phyloP scores from a whole-genome alignment of 495 filamentous ascomycete species.

The Trichoderma asperelloides region DNA sequence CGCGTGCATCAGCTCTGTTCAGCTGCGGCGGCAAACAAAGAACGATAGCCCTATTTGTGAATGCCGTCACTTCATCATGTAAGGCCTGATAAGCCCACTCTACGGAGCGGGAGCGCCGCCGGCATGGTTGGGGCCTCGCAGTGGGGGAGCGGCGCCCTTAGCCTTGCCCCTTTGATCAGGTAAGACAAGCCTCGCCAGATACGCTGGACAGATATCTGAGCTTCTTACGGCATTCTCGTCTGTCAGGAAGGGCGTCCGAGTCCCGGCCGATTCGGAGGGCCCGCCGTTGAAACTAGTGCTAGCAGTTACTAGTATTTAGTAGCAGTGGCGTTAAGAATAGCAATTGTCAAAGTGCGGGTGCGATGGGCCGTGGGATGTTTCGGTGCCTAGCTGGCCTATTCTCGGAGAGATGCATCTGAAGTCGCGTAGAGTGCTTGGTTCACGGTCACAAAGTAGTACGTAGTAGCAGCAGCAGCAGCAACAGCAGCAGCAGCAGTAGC shows the following conservation, averaged over 20 bases:
- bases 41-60: not conserved
- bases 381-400: too few species aligned
- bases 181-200: too few species aligned
- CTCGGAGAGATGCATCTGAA: not conserved
- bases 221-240: constrained; percentile 1
- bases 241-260: not conserved
- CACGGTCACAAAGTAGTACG: too few species aligned
- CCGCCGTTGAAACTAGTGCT: not conserved
- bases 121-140: not conserved
- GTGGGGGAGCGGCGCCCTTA: constrained; percentile 1
- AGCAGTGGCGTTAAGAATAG: not conserved
- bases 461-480: too few species aligned
- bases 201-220: not conserved
- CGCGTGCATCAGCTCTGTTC: not conserved
- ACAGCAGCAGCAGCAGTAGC: too few species aligned
- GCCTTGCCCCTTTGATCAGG: not conserved
- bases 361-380: not conserved
- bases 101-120: not conserved
- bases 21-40: not conserved
- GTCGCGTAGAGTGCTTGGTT: not conserved
- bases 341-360: not conserved
- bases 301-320: not conserved
- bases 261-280: not conserved
- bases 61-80: constrained; percentile 7
- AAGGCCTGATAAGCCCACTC: constrained; percentile 5